phyloP scores from a whole-genome alignment of 768 basidiomycete species.

The Termitomyces sp. region DNA sequence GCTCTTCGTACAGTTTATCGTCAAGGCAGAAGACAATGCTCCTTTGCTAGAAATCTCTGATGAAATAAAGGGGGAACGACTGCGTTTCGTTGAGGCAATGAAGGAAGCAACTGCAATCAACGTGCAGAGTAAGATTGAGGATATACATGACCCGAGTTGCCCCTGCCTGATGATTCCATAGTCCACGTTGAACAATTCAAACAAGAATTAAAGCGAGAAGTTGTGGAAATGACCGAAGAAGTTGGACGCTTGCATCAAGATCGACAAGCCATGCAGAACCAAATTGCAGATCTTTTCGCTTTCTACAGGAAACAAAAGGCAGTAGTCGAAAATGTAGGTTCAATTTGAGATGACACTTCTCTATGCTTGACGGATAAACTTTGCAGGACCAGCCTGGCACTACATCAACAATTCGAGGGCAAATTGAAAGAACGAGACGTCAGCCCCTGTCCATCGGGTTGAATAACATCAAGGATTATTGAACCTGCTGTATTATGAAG shows the following conservation, averaged over 20 bases:
- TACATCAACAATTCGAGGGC: not conserved
- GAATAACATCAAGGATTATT: not conserved
- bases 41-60: slow-evolving; percentile 57
- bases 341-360: not conserved
- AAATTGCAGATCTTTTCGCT: slow-evolving; percentile 67
- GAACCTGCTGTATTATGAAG: not conserved
- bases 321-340: slow-evolving; percentile 13
- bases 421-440: slow-evolving; percentile 2
- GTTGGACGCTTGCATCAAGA: slow-evolving; percentile 63
- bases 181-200: slow-evolving; percentile 89
- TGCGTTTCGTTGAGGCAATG: slow-evolving; percentile 93
- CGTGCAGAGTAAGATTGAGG: slow-evolving; percentile 52
- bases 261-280: slow-evolving; percentile 58
- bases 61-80: slow-evolving; percentile 81
- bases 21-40: not conserved
- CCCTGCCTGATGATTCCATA: slow-evolving; percentile 19
- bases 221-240: slow-evolving; percentile 68
- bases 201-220: slow-evolving; percentile 70
- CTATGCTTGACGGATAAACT: not conserved
- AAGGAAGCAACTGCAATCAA: slow-evolving; percentile 88
- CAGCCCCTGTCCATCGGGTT: slow-evolving; percentile 21
- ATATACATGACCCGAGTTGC: not conserved
- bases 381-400: not conserved
- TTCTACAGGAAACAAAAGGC: slow-evolving; percentile 65
- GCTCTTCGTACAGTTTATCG: not conserved